Evolutionary conservation across 257 asterid species (phyloP).

Genomic region (Plantago elongata): DNA sequence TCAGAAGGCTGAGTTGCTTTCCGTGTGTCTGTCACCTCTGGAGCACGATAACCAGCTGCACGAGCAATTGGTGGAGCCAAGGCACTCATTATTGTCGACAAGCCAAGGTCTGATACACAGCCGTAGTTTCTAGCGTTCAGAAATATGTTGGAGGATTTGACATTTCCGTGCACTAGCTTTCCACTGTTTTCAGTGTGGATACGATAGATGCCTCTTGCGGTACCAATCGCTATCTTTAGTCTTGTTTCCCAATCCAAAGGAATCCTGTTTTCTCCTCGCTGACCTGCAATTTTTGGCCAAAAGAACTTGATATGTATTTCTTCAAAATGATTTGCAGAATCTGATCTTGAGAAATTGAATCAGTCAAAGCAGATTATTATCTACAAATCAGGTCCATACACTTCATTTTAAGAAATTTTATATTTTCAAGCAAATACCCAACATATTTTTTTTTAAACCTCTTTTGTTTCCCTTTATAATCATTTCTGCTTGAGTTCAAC

Average conservation of each 20-base stretch:
- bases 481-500: too few species aligned
- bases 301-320: neutral
- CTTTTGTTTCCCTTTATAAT: too few species aligned
- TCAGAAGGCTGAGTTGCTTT: conserved; percentile 70
- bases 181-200: conserved; percentile 60
- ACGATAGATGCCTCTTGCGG: conserved; percentile 70
- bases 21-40: conserved; percentile 66
- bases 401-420: too few species aligned
- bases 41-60: conserved; percentile 75
- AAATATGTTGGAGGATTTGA: conserved; percentile 70
- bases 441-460: too few species aligned
- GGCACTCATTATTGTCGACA: conserved; percentile 56
- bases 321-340: too few species aligned
- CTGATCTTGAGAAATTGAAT: too few species aligned
- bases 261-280: conserved; percentile 42
- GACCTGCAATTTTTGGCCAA: conserved; percentile 27
- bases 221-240: conserved; percentile 59
- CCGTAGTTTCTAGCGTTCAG: conserved; percentile 57
- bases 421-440: too few species aligned
- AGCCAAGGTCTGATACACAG: conserved; percentile 69
- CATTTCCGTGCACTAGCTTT: conserved; percentile 67
- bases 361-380: too few species aligned
- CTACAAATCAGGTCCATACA: too few species aligned
- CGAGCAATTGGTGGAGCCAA: conserved; percentile 64
- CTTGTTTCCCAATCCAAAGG: conserved; percentile 70